Conservation (phyloP, 2,329 filamentous ascomycete species). For the Nemania diffusa region DNA sequence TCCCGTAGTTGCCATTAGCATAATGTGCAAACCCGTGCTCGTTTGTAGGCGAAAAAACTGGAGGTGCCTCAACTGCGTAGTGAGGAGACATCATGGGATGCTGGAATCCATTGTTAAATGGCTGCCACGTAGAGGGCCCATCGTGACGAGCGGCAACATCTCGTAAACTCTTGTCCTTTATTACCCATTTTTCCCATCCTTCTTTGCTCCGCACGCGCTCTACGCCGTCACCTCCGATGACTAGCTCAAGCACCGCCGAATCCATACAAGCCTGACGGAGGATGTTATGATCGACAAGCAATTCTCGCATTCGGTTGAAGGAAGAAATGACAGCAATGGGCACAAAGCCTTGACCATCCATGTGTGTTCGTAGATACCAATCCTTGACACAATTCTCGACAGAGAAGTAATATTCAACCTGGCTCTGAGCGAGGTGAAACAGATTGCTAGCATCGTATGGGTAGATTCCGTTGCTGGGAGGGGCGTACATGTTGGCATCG, state of each 20-base stretch:
- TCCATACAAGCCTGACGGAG: slow-evolving; percentile 80
- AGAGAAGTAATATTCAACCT: slow-evolving; percentile 95
- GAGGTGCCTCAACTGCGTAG: slow-evolving; percentile 44
- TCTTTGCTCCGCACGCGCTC: slow-evolving; percentile 81
- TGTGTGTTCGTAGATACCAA: slow-evolving; percentile 84
- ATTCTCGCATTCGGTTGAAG: slow-evolving; percentile 85
- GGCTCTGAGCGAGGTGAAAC: slow-evolving; percentile 53
- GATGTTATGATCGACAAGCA: slow-evolving; percentile 77
- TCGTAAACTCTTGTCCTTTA: slow-evolving; percentile 73
- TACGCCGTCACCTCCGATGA: slow-evolving; percentile 77
- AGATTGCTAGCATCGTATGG: slow-evolving; percentile 60
- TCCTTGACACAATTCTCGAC: slow-evolving; percentile 96
- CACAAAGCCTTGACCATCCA: slow-evolving; percentile 96
- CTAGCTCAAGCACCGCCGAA: slow-evolving; percentile 78
- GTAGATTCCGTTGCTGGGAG: slow-evolving; percentile 59
- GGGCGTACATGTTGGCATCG: slow-evolving; percentile 64
- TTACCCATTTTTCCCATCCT: slow-evolving; percentile 82
- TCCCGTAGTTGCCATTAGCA: slow-evolving; percentile 47
- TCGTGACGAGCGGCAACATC: slow-evolving; percentile 78
- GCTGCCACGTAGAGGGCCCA: slow-evolving; percentile 62
- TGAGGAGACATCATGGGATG: slow-evolving; percentile 41
- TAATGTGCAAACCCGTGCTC: slow-evolving; percentile 49
- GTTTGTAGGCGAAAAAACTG: slow-evolving; percentile 46
- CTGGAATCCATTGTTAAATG: slow-evolving; percentile 32
- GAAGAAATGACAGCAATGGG: slow-evolving; percentile 79